A percentile compares a stretch with the other conserved stretches of the same genome.
Conservation (phyloP, 805 yeast species). For the Starmerella geochares region DNA sequence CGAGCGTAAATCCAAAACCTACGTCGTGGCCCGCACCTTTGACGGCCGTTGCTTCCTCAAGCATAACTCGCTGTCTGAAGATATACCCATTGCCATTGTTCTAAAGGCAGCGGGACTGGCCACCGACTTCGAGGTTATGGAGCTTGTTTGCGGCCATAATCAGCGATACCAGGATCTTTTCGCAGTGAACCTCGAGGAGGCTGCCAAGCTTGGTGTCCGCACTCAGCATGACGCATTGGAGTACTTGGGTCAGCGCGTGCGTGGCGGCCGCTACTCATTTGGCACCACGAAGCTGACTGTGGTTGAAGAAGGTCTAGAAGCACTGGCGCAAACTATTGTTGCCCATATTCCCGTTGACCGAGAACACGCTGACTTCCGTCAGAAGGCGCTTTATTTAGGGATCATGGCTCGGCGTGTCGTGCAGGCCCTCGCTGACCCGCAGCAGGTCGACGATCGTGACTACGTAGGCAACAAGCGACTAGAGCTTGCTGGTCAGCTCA, state of each 20-base stretch:
- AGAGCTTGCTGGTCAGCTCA: constrained; percentile 93
- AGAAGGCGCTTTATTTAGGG: constrained; percentile 87
- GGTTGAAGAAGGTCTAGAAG: constrained; percentile 92
- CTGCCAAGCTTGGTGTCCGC: constrained; percentile 69
- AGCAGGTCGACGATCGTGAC: constrained; percentile 96
- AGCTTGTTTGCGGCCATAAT: constrained; percentile 84
- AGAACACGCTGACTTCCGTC: constrained; percentile 62
- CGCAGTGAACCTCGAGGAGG: constrained; percentile 88
- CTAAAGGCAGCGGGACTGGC: constrained; percentile 91
- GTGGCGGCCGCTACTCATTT: constrained; percentile 59
- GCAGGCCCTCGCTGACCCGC: constrained; percentile 89
- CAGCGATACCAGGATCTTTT: constrained; percentile 84
- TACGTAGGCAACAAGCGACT: constrained; percentile 96
- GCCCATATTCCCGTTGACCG: constrained; percentile 85
- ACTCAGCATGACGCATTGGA: constrained; percentile 92
- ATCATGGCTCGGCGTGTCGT: constrained; percentile 94
- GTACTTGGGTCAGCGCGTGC: constrained; percentile 81
- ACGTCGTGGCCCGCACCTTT: constrained; percentile 83
- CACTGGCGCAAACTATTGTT: constrained; percentile 76
- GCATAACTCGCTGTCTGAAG: constrained; percentile 92
- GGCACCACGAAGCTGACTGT: constrained; percentile 45
- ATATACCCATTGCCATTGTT: constrained; percentile 85
- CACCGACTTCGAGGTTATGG: constrained; percentile 86
- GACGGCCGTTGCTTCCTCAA: constrained; percentile 63
- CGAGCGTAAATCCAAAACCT: constrained; percentile 94